Evolutionary conservation across 192 early-diverging fungal species (phyloP).

Genomic region (Gonapodya prolifera): DNA sequence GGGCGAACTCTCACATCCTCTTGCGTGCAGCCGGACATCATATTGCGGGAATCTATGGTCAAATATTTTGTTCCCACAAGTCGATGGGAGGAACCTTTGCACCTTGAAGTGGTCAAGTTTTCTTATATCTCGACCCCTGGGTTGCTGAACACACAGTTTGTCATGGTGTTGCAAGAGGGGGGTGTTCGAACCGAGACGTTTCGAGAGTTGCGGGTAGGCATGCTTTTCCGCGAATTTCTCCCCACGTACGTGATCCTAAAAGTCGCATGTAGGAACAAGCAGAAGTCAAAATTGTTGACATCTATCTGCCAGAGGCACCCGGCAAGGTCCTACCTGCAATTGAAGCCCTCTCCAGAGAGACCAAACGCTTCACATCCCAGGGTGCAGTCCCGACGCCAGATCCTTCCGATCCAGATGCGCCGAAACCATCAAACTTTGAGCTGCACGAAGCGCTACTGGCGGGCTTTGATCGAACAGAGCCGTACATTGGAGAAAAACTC

Average conservation of each 20-base stretch:
- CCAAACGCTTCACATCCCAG: no score
- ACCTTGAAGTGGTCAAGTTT: background rate
- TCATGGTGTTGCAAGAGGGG: background rate
- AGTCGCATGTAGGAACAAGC: background rate
- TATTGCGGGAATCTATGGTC: background rate
- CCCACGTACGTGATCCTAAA: no score
- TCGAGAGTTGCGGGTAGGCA: background rate
- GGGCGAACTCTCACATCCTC: no score
- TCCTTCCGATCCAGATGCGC: no score
- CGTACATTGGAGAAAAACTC: background rate
- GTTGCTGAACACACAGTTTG: background rate
- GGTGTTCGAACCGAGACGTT: background rate
- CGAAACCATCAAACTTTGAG: no score
- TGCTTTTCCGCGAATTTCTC: background rate
- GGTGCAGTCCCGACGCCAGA: no score
- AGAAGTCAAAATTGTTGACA: background rate
- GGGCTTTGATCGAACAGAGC: background rate
- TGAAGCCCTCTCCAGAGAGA: background rate
- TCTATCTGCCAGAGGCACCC: background rate
- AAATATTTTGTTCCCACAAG: background rate
- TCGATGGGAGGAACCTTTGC: background rate
- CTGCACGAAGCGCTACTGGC: background rate
- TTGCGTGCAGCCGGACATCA: background rate
- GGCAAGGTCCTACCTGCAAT: background rate
- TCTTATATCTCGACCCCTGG: background rate